These are phyloP conservation scores for Eucalyptus polyanthemos DNA, from an alignment of 345 rosid genomes.

Conservation along the genomic window DNA sequence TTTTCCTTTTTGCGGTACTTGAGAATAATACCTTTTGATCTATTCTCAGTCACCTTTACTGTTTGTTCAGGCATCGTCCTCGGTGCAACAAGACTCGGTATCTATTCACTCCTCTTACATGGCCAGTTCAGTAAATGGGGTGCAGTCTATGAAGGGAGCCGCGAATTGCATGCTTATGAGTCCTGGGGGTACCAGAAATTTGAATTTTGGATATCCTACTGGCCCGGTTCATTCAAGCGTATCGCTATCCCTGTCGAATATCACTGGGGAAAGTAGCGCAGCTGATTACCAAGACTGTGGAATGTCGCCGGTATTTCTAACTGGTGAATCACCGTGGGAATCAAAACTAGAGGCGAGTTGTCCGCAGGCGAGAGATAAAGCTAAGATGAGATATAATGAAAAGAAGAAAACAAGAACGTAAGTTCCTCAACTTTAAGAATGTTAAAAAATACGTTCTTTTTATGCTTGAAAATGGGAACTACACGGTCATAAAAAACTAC, in stretches of 20 bases:
- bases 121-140: constrained; percentile 4
- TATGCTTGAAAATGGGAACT: background rate
- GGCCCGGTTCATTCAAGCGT: constrained; percentile 49
- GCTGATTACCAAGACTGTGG: constrained; percentile 63
- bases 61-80: constrained; percentile 33
- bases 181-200: constrained; percentile 22
- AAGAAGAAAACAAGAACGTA: constrained; percentile 68
- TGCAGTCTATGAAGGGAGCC: constrained; percentile 6
- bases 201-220: constrained; percentile 33
- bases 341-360: constrained; percentile 37
- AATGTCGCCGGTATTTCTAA: constrained; percentile 34
- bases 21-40: background rate
- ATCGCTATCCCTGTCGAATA: constrained; percentile 44
- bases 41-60: background rate
- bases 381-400: constrained; percentile 79
- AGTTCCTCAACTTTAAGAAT: background rate
- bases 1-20: background rate
- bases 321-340: constrained; percentile 75
- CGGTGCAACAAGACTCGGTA: constrained; percentile 26
- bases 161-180: constrained; percentile 22
- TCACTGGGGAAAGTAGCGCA: constrained; percentile 48
- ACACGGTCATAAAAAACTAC: background rate
- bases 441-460: background rate
- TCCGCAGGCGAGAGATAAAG: constrained; percentile 64
- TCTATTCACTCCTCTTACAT: constrained; percentile 20